Base-by-base conservation (phyloP, 148 eudicot genomes). In the Heliosperma pusillum region DNA sequence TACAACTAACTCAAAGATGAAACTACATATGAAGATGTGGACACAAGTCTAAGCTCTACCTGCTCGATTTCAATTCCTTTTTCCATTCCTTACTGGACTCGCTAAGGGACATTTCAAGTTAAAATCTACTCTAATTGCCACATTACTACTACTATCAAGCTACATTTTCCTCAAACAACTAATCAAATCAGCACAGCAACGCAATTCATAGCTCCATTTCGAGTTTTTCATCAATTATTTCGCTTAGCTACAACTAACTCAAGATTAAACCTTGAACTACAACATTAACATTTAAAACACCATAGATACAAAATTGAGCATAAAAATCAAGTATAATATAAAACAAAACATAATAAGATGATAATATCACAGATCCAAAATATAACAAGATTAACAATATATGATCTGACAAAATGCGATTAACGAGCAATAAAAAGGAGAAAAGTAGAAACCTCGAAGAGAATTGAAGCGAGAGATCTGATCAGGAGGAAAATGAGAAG, bases 391-490 rank as follows among this genome's bases (percentile, higher is more conserved):
- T 3, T n/a, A 20, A 20, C 55, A 33, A 11, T n/a, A n/a, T n/a
- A n/a, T n/a, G n/a, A 8, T 19, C 21, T 9, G 60, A 13, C 21
- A 36, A 10, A 36, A 36, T 36, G 42, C 42, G 42, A 36, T 36
- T 0, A 36, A 36, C 7, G 9, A 36, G 0, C 42, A 36, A 36
- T 5, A 6, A 36, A 36, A 36, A 15, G 13, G 11, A 47, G 44
- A 45, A 21, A 36, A 29, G 19, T 0, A 15, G 0, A 29, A 47
- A 96, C 99, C 97, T 89, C 90, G 85, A 74, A 96, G 94, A 61
- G 97, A 81, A 87, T 90, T 92, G 78, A 90, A 89, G 77, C 97
- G 97, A 61, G 97, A 82, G 87, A 96, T 96, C 87, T 88, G 99
- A 87, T 96, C 97, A 69, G 97, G 90, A 56, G 99, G 97, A 45